A percentile compares a stretch with the other conserved stretches of the same genome.
Evolutionary conservation across 441 rosid genomes (phyloP).

Genomic region (Bruguiera hainesii): DNA sequence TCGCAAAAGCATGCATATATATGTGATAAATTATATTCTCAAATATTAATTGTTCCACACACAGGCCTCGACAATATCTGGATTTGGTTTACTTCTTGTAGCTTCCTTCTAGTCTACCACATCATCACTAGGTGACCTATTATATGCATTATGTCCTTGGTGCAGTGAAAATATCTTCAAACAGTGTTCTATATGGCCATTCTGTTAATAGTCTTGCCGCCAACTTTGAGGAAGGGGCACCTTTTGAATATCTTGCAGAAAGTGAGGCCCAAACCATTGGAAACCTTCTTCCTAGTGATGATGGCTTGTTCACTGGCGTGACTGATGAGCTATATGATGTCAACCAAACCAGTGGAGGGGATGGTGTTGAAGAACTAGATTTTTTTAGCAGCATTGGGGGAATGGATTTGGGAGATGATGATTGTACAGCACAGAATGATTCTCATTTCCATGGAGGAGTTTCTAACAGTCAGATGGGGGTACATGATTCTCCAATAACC

Average conservation of each 20-base stretch:
- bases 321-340: slow-evolving; percentile 37
- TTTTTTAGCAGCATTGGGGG: slow-evolving; percentile 67
- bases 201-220: slow-evolving; percentile 44
- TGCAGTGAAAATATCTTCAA: slow-evolving; percentile 52
- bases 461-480: slow-evolving; percentile 29
- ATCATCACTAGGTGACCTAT: slow-evolving; percentile 15
- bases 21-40: slow-evolving; percentile 11
- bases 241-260: slow-evolving; percentile 54
- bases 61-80: slow-evolving; percentile 8
- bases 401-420: slow-evolving; percentile 61
- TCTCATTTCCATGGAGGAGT: slow-evolving; percentile 33
- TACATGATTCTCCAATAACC: slow-evolving; percentile 27
- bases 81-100: slow-evolving; percentile 17
- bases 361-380: slow-evolving; percentile 60
- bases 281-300: slow-evolving; percentile 68
- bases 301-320: slow-evolving; percentile 64
- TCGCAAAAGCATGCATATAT: not conserved
- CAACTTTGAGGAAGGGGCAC: slow-evolving; percentile 47
- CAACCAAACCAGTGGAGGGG: slow-evolving; percentile 30
- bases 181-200: slow-evolving; percentile 36
- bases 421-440: slow-evolving; percentile 26
- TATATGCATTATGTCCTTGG: slow-evolving; percentile 21
- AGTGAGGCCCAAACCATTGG: slow-evolving; percentile 69
- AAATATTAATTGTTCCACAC: slow-evolving; percentile 1
- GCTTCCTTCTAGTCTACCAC: not conserved